Percentiles rank a stretch among this genome's conserved stretches.
Conservation (phyloP, 2,329 filamentous ascomycete species). For the Colletotrichum filicis region DNA sequence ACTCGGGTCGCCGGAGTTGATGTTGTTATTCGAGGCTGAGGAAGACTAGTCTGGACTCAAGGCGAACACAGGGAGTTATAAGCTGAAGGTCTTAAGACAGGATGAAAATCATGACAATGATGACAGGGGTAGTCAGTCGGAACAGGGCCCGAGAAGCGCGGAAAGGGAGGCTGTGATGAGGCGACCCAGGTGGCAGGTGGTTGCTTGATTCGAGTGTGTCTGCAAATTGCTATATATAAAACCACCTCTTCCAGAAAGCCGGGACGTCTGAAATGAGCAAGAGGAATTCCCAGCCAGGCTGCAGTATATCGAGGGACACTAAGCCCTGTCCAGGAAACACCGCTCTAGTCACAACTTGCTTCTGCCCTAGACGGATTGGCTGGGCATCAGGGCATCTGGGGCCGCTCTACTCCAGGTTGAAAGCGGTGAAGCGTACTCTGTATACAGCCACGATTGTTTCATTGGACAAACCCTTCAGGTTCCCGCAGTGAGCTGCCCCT, state of each 20-base stretch:
- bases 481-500: conserved; percentile 8
- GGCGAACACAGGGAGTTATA: conserved; percentile 22
- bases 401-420: conserved; percentile 12
- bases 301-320: conserved; percentile 23
- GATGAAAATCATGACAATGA: conserved; percentile 3
- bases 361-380: background rate
- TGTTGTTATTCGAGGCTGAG: conserved; percentile 21
- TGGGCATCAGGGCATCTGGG: conserved; percentile 4
- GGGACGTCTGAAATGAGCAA: conserved; percentile 12
- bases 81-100: conserved; percentile 14
- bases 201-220: conserved; percentile 4
- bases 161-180: conserved; percentile 31
- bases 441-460: conserved; percentile 26
- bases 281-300: conserved; percentile 21
- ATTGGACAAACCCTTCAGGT: conserved; percentile 19
- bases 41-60: conserved; percentile 11
- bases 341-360: conserved; percentile 9
- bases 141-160: conserved; percentile 26
- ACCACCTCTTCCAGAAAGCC: conserved; percentile 22
- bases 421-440: conserved; percentile 24
- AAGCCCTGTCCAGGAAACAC: conserved; percentile 8
- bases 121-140: conserved; percentile 17
- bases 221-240: conserved; percentile 34
- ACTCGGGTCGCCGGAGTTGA: background rate
- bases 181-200: conserved; percentile 22